Evolutionary conservation across 2,329 filamentous ascomycete species (phyloP).

Genomic region (Colletotrichum sp.): DNA sequence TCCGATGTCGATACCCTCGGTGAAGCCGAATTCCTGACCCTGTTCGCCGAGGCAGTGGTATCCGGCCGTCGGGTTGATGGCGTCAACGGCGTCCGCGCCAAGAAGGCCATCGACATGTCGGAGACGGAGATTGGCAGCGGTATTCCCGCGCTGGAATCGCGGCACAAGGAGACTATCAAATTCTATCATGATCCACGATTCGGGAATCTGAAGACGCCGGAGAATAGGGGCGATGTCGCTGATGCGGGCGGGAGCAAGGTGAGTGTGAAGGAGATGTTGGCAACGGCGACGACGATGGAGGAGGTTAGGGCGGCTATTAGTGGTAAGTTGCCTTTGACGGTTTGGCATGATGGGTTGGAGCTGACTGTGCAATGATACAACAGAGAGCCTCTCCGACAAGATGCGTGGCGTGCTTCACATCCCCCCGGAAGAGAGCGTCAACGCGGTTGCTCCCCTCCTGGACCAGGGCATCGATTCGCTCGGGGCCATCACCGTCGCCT

Average conservation of each 20-base stretch:
- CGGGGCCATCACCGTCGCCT: neutral
- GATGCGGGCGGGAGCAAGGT: neutral
- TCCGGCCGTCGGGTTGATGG: slow-evolving; percentile 29
- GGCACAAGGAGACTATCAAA: neutral
- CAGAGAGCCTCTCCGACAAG: neutral
- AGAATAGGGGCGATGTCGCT: neutral
- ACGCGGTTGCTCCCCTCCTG: neutral
- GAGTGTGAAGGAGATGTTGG: neutral
- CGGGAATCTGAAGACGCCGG: neutral
- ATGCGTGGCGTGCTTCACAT: neutral
- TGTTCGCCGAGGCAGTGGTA: slow-evolving; percentile 47
- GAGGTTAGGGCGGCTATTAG: neutral
- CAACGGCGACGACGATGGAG: neutral
- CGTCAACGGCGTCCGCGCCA: neutral
- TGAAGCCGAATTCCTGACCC: slow-evolving; percentile 41
- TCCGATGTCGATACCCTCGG: slow-evolving; percentile 16
- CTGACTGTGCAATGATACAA: neutral
- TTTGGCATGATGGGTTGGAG: neutral
- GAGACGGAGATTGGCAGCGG: neutral
- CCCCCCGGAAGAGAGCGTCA: neutral
- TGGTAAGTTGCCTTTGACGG: neutral
- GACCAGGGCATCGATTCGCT: neutral
- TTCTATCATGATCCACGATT: neutral
- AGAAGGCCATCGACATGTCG: neutral
- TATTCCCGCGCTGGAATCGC: neutral